Percentiles rank a stretch among this genome's conserved stretches.
Evolutionary conservation across 352 stramenopile species (phyloP).

Genomic region (Phytophthora pseudosyringae): DNA sequence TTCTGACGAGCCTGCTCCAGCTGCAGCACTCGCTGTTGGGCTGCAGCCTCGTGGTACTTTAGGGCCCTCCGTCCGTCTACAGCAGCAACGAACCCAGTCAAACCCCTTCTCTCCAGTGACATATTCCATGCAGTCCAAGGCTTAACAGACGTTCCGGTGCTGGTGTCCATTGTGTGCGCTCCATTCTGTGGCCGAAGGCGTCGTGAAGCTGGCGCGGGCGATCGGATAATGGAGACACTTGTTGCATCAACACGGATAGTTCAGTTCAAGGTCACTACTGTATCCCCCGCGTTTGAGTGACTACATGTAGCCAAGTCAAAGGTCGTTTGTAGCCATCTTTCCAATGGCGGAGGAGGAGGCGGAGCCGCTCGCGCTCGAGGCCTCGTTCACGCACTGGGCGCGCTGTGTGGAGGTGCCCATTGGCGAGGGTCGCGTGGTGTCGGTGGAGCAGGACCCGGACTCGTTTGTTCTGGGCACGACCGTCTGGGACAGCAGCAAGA

Average conservation of each 20-base stretch:
- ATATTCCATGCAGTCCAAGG: not conserved
- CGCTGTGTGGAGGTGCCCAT: conserved; percentile 72
- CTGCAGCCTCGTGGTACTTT: conserved; percentile 39
- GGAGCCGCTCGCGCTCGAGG: conserved; percentile 71
- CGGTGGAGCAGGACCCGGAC: conserved; percentile 76
- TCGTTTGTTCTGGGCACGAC: conserved; percentile 86
- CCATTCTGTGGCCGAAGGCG: conserved; percentile 4
- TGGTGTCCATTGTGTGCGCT: conserved; percentile 11
- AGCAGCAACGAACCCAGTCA: not conserved
- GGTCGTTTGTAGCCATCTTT: conserved; percentile 16
- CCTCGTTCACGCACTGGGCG: conserved; percentile 82
- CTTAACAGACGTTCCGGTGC: conserved; percentile 1
- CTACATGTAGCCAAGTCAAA: not conserved
- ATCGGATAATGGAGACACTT: conserved; percentile 20
- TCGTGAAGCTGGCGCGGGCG: conserved; percentile 5
- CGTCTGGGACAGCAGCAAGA: conserved; percentile 89
- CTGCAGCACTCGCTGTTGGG: conserved; percentile 45
- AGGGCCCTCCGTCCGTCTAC: conserved; percentile 10
- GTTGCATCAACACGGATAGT: conserved; percentile 27
- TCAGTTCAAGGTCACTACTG: conserved; percentile 34
- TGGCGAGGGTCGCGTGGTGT: conserved; percentile 50
- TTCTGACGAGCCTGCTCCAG: conserved; percentile 50
- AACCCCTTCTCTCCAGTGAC: not conserved
- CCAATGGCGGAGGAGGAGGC: conserved; percentile 68
- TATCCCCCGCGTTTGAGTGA: conserved; percentile 11